A percentile compares a stretch with the other conserved stretches of the same genome.
phyloP scores from a whole-genome alignment of 495 filamentous ascomycete species.

The Talaromyces thailandensis region DNA sequence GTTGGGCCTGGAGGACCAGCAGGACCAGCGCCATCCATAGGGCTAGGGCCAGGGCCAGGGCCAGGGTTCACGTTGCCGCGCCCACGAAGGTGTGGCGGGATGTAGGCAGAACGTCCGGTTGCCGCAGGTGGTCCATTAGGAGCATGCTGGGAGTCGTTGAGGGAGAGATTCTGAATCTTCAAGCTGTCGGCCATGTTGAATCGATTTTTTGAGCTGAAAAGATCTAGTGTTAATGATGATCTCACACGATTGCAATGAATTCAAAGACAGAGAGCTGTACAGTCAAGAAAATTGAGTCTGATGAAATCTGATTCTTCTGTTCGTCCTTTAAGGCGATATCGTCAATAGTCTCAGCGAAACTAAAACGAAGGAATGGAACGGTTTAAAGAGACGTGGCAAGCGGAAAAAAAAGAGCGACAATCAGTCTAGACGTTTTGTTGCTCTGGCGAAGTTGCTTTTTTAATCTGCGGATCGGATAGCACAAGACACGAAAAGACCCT shows the following conservation, averaged over 20 bases:
- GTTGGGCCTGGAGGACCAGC: constrained; percentile 14
- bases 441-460: neutral
- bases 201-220: constrained; percentile 6
- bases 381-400: neutral
- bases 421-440: neutral
- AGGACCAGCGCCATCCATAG: constrained; percentile 33
- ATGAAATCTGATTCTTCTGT: neutral
- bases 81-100: constrained; percentile 86
- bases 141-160: constrained; percentile 67
- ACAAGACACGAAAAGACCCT: constrained; percentile 5
- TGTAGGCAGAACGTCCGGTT: constrained; percentile 71
- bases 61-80: constrained; percentile 32
- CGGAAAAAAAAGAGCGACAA: neutral
- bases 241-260: neutral
- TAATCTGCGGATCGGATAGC: neutral
- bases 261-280: neutral
- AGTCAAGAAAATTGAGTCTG: neutral
- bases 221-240: neutral
- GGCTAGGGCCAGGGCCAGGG: constrained; percentile 7
- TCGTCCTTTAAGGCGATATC: neutral
- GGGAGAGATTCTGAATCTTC: constrained; percentile 76
- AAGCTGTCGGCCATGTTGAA: constrained; percentile 88
- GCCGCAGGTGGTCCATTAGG: constrained; percentile 20
- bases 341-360: neutral
- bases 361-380: neutral